Conservation (phyloP, 225 moss, liverwort and hornwort species). For the Bryum argenteum region DNA sequence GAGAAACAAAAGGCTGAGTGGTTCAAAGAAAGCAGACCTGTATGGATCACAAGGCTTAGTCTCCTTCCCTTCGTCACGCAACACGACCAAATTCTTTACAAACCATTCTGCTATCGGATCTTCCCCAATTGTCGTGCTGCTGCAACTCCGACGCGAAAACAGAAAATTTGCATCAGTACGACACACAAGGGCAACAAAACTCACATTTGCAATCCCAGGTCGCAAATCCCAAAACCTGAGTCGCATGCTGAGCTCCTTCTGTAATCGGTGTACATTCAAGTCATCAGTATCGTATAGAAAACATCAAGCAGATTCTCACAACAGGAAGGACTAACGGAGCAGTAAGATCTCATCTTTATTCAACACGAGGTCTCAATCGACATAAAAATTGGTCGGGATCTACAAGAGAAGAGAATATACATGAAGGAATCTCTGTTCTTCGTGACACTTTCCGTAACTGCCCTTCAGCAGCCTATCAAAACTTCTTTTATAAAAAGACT, state of each 20-base stretch:
- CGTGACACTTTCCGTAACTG: neutral
- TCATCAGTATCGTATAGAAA: neutral
- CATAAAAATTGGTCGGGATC: neutral
- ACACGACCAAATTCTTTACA: conserved; percentile 20
- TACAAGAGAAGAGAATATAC: conserved; percentile 12
- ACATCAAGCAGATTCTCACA: neutral
- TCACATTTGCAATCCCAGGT: too few species aligned
- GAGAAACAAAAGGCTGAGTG: neutral
- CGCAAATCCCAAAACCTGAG: too few species aligned
- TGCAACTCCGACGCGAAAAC: conserved; percentile 24
- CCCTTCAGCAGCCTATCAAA: conserved; percentile 20
- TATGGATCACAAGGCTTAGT: conserved; percentile 25
- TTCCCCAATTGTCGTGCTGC: conserved; percentile 25
- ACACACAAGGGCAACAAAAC: neutral
- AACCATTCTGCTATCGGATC: conserved; percentile 21
- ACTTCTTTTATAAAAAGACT: conserved; percentile 1
- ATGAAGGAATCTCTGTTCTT: conserved; percentile 5
- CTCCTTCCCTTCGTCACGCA: conserved; percentile 24
- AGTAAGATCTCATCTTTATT: conserved; percentile 2
- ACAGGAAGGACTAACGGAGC: neutral
- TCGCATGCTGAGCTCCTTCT: neutral
- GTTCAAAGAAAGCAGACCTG: conserved; percentile 38
- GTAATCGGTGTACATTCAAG: neutral
- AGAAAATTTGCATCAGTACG: neutral
- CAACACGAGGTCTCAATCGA: neutral